phyloP scores from a whole-genome alignment of 345 rosid genomes.

The Populus simonii region DNA sequence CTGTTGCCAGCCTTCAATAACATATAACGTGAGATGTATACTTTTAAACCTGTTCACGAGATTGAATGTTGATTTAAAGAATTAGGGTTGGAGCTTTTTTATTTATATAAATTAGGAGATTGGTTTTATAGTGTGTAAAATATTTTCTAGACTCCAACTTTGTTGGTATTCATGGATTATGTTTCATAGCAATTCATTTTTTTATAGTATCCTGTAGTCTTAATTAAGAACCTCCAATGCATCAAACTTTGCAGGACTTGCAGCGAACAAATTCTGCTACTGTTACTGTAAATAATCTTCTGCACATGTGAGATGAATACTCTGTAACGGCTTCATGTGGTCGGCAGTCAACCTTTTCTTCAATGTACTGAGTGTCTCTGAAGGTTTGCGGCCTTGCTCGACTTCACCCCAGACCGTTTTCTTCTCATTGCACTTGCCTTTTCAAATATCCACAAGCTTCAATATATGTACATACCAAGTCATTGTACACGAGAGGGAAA shows the following conservation, averaged over 20 bases:
- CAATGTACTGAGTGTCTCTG: conserved; percentile 9
- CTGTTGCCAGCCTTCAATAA: neutral
- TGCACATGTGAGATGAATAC: conserved; percentile 61
- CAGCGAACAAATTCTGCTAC: conserved; percentile 90
- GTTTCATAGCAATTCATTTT: neutral
- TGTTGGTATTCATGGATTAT: neutral
- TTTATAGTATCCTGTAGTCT: neutral
- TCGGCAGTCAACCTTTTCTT: conserved; percentile 1
- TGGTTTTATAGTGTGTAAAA: neutral
- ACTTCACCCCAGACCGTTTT: conserved; percentile 17
- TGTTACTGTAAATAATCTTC: conserved; percentile 95
- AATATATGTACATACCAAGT: conserved; percentile 37
- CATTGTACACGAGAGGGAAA: conserved; percentile 7
- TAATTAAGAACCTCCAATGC: neutral
- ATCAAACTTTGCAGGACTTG: conserved; percentile 68
- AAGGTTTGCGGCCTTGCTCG: conserved; percentile 24
- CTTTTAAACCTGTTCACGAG: neutral
- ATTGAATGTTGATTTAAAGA: neutral
- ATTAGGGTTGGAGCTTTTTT: neutral
- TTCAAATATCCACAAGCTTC: conserved; percentile 26
- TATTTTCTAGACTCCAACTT: neutral
- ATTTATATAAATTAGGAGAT: neutral
- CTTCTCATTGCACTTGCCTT: conserved; percentile 8
- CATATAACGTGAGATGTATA: neutral
- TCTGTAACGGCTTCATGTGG: conserved; percentile 2